A percentile compares a stretch with the other conserved stretches of the same genome.
phyloP scores from a whole-genome alignment of 495 filamentous ascomycete genomes.

The Aspergillus leporis region DNA sequence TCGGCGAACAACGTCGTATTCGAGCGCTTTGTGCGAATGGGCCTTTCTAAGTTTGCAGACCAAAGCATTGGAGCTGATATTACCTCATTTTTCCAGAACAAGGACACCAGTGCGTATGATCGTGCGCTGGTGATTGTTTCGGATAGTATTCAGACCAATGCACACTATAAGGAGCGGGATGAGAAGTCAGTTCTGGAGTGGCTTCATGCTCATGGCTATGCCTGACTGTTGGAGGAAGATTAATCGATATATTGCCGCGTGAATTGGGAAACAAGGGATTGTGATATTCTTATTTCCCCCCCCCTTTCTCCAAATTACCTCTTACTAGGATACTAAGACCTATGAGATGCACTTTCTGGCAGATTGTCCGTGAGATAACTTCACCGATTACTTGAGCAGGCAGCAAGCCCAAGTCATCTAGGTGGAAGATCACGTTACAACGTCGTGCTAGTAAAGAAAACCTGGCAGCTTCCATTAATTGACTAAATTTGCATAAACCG shows the following conservation, averaged over 20 bases:
- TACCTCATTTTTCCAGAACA: slow-evolving; percentile 75
- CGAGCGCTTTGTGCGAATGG: slow-evolving; percentile 80
- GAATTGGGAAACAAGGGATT: neutral
- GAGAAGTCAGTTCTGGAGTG: slow-evolving; percentile 66
- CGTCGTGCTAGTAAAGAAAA: neutral
- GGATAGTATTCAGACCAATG: slow-evolving; percentile 77
- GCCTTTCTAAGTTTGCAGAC: slow-evolving; percentile 75
- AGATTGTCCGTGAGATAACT: slow-evolving; percentile 10
- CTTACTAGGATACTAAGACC: neutral
- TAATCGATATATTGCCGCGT: no score
- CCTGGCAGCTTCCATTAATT: neutral
- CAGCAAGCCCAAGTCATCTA: neutral
- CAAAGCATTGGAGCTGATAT: slow-evolving; percentile 73
- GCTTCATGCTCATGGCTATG: slow-evolving; percentile 65
- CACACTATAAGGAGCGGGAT: slow-evolving; percentile 75
- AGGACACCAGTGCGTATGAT: slow-evolving; percentile 78
- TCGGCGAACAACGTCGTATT: slow-evolving; percentile 80
- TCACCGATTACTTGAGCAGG: neutral
- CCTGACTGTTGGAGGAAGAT: slow-evolving; percentile 24
- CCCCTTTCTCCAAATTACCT: no score
- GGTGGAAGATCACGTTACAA: neutral
- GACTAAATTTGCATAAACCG: neutral
- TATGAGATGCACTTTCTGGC: neutral
- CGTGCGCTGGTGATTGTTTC: slow-evolving; percentile 74
- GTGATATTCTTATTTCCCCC: neutral